Conservation (phyloP, 495 filamentous ascomycete genomes). For the Parathielavia hyrcaniae region DNA sequence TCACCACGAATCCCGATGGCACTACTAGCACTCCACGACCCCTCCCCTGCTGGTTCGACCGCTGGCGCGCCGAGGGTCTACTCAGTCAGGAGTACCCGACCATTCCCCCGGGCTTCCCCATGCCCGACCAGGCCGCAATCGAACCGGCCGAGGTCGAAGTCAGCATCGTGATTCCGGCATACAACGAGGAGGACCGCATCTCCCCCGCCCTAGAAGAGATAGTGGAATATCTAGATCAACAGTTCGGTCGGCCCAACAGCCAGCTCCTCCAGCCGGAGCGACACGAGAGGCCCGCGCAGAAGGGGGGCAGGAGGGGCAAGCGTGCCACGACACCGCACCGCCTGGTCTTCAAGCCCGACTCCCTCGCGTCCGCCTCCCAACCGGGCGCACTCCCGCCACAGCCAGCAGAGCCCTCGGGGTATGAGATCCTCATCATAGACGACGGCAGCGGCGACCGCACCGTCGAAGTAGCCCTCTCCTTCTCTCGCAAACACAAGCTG, state of each 20-base stretch:
- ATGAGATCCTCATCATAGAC: conserved; percentile 92
- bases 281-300: conserved; percentile 8
- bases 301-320: conserved; percentile 23
- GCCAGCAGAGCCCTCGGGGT: conserved; percentile 45
- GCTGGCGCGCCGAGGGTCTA: conserved; percentile 51
- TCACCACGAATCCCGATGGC: conserved; percentile 63
- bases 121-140: conserved; percentile 36
- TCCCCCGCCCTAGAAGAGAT: conserved; percentile 83
- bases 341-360: conserved; percentile 25
- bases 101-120: conserved; percentile 28
- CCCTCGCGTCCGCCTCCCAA: not conserved
- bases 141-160: conserved; percentile 50
- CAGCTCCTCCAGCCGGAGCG: conserved; percentile 3
- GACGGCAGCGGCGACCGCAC: conserved; percentile 90
- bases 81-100: conserved; percentile 35
- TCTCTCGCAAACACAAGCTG: conserved; percentile 53
- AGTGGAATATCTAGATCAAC: conserved; percentile 69
- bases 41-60: conserved; percentile 81
- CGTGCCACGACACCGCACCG: conserved; percentile 27
- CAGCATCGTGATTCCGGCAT: conserved; percentile 89
- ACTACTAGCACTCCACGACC: conserved; percentile 50
- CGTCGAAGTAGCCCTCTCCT: conserved; percentile 68
- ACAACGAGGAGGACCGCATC: conserved; percentile 84
- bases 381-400: not conserved
- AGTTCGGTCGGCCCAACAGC: conserved; percentile 55